phyloP scores from a whole-genome alignment of 495 filamentous ascomycete genomes.

The Acidiella bohemica region DNA sequence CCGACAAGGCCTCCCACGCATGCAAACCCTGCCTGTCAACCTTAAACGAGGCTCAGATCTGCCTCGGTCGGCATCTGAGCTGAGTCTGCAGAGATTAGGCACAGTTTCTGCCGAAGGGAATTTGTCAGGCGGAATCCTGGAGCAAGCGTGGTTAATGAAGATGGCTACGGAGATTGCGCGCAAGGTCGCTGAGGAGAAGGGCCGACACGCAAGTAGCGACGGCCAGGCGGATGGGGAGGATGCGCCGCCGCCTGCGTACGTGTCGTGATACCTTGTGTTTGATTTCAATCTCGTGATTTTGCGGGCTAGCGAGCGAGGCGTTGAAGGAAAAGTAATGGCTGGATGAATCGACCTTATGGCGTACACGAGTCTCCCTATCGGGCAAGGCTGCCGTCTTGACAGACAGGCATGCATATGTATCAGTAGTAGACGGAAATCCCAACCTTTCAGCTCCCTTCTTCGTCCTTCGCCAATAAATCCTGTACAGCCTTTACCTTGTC shows the following conservation, averaged over 20 bases:
- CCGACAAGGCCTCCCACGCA: slow-evolving; percentile 6
- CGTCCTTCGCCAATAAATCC: slow-evolving; percentile 38
- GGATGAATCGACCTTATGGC: background rate
- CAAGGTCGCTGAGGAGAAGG: slow-evolving; percentile 63
- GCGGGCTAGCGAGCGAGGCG: too few relatives aligned
- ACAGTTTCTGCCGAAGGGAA: background rate
- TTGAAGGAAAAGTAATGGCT: too few relatives aligned
- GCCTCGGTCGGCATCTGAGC: slow-evolving; percentile 11
- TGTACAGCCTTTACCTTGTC: slow-evolving; percentile 57
- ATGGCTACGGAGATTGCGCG: slow-evolving; percentile 82
- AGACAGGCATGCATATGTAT: too few relatives aligned
- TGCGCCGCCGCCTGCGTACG: slow-evolving; percentile 17
- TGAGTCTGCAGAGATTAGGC: slow-evolving; percentile 12
- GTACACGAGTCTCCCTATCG: background rate
- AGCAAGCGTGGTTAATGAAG: slow-evolving; percentile 80
- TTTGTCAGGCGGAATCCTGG: slow-evolving; percentile 44
- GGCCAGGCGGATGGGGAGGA: background rate
- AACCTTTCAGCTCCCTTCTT: too few relatives aligned
- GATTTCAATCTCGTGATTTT: too few relatives aligned
- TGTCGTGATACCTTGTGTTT: slow-evolving; percentile 3
- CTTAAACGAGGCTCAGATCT: background rate
- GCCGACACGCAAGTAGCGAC: background rate
- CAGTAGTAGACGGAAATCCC: too few relatives aligned
- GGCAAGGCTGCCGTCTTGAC: background rate
- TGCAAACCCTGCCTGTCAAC: slow-evolving; percentile 5